Base-by-base conservation (phyloP, 805 yeast genomes). In the Naumovozyma baii region DNA sequence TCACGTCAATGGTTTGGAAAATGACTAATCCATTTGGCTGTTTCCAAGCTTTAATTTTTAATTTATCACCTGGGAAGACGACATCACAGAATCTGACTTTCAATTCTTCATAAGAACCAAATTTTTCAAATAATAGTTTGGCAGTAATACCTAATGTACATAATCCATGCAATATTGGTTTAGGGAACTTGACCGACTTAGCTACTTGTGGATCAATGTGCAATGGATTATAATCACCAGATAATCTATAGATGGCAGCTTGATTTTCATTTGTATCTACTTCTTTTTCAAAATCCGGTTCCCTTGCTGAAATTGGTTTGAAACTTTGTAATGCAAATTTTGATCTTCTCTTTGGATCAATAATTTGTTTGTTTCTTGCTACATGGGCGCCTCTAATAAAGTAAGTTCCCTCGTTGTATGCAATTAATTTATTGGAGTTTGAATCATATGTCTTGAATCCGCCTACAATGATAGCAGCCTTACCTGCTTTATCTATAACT, bases 161-260 rank as follows among this genome's bases (percentile, higher is more conserved):
- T 63, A 90, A 73, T 33, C 98, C 98, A 65, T 90, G 98, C 49
- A 90, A 72, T 51, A 90, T 90, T 36, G 98, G 98, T 40, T 68
- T 66, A 36, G 77, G 78, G 61, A 90, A 90, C 45, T 81, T 82
- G 36, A 90, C 96, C 41, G 83, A 83, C 47, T 79, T 75, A 13
- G 97, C 96, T 64, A 88, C 82, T 22, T 61, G 69, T 15, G 97
- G 96, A 66, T 90, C 97, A 58, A 90, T 80, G 67, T 88, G 98
- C 52, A 90, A 73, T 44, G 98, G 98, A 63, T 90, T 90, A 62
- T 79, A 80, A 68, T 90, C 98, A 39, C 96, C 97, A 45, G 90
- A 80, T 45, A 90, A 69, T 61, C 98, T 76, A 68, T 90, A 90
- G 40, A 88, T 64, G 3, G 95, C 85, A 34, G 96, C 96, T 61